Conservation (phyloP, 441 rosid genomes). For the Adansonia gregorii region DNA sequence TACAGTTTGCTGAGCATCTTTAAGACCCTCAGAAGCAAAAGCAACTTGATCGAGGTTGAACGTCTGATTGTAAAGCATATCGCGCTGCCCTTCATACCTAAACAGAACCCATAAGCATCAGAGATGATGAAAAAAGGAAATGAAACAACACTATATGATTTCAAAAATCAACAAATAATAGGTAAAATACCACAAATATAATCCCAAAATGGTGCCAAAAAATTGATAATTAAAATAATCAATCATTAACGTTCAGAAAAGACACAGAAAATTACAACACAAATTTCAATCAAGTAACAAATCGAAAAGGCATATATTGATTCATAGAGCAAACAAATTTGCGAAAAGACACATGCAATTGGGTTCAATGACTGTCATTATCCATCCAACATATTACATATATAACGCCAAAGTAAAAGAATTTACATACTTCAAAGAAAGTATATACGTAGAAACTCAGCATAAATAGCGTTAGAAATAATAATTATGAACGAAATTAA, state of each 20-base stretch:
- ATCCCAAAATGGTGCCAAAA: not conserved
- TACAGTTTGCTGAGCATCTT: conserved; percentile 99
- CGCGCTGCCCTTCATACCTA: conserved; percentile 99
- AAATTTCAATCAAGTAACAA: not conserved
- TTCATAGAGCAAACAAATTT: not conserved
- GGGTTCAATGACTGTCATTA: not conserved
- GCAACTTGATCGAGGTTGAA: conserved; percentile 98
- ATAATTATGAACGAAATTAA: not conserved
- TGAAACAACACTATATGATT: not conserved
- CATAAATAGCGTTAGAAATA: not conserved
- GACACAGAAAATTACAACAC: not conserved
- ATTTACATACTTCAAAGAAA: not conserved
- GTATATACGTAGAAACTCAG: not conserved
- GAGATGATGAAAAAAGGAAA: not conserved
- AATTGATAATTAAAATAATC: not conserved
- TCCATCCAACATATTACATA: not conserved
- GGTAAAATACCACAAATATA: not conserved
- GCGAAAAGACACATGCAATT: not conserved
- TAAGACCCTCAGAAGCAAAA: conserved; percentile 90
- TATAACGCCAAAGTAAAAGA: not conserved
- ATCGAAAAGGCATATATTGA: not conserved
- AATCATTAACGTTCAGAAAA: not conserved
- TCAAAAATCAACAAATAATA: not conserved
- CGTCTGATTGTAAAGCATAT: conserved; percentile 94
- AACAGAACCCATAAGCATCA: conserved; percentile 12